A percentile compares a stretch with the other conserved stretches of the same genome.
These are phyloP conservation scores for Thalassiosira mediterranea DNA, from an alignment of 352 stramenopile species.

Conservation along the genomic window DNA sequence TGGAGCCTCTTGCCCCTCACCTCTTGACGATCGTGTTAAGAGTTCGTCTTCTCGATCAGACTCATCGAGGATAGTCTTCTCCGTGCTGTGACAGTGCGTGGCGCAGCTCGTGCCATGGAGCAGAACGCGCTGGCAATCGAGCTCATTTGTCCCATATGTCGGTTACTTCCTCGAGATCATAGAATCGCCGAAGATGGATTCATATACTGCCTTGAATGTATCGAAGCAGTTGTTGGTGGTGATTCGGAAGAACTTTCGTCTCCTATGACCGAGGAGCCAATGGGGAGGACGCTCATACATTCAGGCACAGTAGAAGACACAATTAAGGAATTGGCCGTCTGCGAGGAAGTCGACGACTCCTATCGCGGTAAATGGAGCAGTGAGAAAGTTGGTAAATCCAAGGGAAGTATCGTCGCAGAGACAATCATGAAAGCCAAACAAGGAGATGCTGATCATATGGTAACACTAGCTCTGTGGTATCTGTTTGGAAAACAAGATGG, in stretches of 20 bases:
- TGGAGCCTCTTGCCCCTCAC: too few species aligned
- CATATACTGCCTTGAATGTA: slow-evolving; percentile 38
- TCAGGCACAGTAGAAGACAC: slow-evolving; percentile 18
- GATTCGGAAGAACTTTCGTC: slow-evolving; percentile 5
- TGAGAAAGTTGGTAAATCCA: slow-evolving; percentile 1
- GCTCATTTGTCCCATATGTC: slow-evolving; percentile 40
- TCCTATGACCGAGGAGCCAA: slow-evolving; percentile 32
- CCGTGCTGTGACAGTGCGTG: too few species aligned
- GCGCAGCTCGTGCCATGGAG: too few species aligned
- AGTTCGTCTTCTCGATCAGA: too few species aligned
- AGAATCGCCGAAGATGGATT: slow-evolving; percentile 45
- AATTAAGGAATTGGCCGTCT: slow-evolving; percentile 12
- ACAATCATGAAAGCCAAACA: slow-evolving; percentile 11
- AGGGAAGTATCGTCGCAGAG: not conserved
- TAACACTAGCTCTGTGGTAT: slow-evolving; percentile 21
- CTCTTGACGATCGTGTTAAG: not conserved
- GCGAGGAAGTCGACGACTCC: slow-evolving; percentile 10
- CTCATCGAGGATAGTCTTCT: too few species aligned
- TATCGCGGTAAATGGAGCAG: slow-evolving; percentile 8
- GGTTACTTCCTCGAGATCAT: slow-evolving; percentile 7
- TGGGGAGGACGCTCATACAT: slow-evolving; percentile 20
- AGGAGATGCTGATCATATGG: slow-evolving; percentile 16
- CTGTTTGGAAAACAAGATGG: slow-evolving; percentile 21
- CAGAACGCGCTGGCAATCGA: slow-evolving; percentile 26
- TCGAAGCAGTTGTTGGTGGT: slow-evolving; percentile 16